Percentiles rank a stretch among this genome's conserved stretches.
These are phyloP conservation scores for Circinella umbellata DNA, from an alignment of 371 early-diverging fungal genomes.

Conservation along the genomic window DNA sequence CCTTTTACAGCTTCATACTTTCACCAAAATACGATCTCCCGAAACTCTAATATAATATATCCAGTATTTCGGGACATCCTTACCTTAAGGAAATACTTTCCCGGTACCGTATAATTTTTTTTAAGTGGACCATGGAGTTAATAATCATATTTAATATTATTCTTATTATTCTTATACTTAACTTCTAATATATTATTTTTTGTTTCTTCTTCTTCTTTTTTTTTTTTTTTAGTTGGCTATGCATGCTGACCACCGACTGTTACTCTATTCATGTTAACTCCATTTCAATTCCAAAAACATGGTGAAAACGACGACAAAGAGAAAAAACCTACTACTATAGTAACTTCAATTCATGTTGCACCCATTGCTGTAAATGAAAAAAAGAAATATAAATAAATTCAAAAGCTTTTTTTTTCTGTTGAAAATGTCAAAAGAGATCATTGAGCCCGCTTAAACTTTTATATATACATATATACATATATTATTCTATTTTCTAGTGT, in stretches of 20 bases:
- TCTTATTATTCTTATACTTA: too few species aligned
- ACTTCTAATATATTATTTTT: not conserved
- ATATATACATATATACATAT: not conserved
- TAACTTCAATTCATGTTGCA: not conserved
- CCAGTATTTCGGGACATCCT: too few species aligned
- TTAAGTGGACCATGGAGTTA: too few species aligned
- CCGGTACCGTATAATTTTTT: too few species aligned
- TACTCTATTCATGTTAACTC: not conserved
- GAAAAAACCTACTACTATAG: not conserved
- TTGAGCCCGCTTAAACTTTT: not conserved
- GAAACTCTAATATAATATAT: too few species aligned
- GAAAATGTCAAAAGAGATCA: too few species aligned
- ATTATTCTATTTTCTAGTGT: conserved; percentile 10
- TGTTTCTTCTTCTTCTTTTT: too few species aligned
- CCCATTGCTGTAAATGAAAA: not conserved
- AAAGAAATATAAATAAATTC: not conserved
- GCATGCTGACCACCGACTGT: not conserved
- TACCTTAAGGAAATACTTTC: too few species aligned
- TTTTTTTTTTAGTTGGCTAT: not conserved
- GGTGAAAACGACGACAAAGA: not conserved
- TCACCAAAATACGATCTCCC: too few species aligned
- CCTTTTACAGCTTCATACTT: too few species aligned
- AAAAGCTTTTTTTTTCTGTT: not conserved
- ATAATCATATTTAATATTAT: too few species aligned
- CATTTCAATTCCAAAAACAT: not conserved